Base-by-base conservation (phyloP, 2,329 filamentous ascomycete genomes). In the Bretziella fagacearum region DNA sequence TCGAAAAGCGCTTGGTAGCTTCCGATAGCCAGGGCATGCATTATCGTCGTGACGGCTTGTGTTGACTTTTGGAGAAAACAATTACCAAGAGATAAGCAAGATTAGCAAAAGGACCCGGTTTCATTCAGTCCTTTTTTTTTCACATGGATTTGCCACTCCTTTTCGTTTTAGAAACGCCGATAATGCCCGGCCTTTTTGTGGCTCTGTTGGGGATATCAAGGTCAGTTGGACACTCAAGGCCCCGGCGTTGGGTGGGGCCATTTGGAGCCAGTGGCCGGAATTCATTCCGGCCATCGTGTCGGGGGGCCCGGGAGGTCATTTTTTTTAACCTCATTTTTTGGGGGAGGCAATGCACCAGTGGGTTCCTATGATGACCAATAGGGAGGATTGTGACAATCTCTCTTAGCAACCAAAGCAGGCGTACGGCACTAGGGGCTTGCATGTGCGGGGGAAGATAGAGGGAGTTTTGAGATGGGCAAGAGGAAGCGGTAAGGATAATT, bases 201-300 rank as follows among this genome's bases (percentile, higher is more conserved):
- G 6, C 27, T 30, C 27, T 13, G 27, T 30, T n/a, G n/a, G n/a
- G n/a, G 13, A 30, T 30, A 6, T 30, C 27, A 6, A 30, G 6
- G 13, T 17, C 30, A 17, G 18, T n/a, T 6, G 7, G 11, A 11
- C 29, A 6, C 2, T 17, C 17, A 13, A 27, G 22, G 26, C 43
- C 33, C 44, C 44, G 33, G 23, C 22, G 17, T 17, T 2, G 6
- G 13, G 13, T 17, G 30, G 30, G 18, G 30, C 30, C 37, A 26
- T 27, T 41, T 49, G 47, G 47, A 22, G 41, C 36, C 20, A 26
- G 41, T 49, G 47, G 47, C 47, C 47, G 47, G 47, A 49, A 49
- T 4, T 0, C 0, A 13, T 49, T 49, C 47, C 47, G 47, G 47
- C 47, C 46, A 39, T 25, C 20, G 13, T 18, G 15, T 42, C 39